Conservation (phyloP, 768 basidiomycete genomes). For the Cystobasidium ongulense region DNA sequence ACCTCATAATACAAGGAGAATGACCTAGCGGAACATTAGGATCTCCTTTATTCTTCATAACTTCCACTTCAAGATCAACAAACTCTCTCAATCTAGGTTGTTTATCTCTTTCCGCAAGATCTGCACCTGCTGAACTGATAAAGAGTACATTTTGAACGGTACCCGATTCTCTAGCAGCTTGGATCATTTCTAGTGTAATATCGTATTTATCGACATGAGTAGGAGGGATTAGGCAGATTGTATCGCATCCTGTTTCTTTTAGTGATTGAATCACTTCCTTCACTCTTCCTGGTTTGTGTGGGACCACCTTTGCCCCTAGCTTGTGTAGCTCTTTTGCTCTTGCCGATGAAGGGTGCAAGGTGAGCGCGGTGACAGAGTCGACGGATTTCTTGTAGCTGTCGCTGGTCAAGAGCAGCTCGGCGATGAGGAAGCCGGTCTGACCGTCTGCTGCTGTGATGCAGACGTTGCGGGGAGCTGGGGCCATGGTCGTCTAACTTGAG, state of each 20-base stretch:
- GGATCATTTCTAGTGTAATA: conserved; percentile 1
- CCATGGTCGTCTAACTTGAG: not conserved
- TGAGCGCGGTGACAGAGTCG: not conserved
- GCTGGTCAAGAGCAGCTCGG: not conserved
- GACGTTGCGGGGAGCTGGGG: not conserved
- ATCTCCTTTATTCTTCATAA: conserved; percentile 8
- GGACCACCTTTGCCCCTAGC: not conserved
- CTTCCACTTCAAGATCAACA: not conserved
- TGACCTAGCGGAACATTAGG: not conserved
- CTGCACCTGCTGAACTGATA: conserved; percentile 1
- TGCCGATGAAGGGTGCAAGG: not conserved
- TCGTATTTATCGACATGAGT: conserved; percentile 7
- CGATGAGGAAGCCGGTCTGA: not conserved
- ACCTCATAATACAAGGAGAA: not conserved
- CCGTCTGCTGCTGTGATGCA: conserved; percentile 4
- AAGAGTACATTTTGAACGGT: conserved; percentile 1
- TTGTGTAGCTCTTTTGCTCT: not conserved
- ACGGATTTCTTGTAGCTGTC: not conserved
- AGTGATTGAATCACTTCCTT: not conserved
- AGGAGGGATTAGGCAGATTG: not conserved
- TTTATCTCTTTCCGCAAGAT: not conserved
- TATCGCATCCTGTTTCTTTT: not conserved
- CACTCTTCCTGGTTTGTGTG: not conserved
- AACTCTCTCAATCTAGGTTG: conserved; percentile 8
- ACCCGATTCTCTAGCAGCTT: not conserved